phyloP scores from a whole-genome alignment of 441 rosid genomes.

The Erodium trifolium region DNA sequence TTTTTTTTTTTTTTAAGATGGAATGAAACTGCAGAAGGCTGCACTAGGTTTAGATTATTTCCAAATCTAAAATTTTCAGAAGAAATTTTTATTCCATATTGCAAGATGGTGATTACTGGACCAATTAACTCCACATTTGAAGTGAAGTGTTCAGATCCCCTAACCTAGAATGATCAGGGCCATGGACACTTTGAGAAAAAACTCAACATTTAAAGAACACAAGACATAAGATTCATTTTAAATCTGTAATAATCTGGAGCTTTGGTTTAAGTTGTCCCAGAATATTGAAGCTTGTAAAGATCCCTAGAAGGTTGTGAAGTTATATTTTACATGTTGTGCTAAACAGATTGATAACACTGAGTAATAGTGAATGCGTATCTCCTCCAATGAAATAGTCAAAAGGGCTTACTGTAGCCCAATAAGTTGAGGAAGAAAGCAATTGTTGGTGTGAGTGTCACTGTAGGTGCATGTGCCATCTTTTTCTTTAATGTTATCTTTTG shows the following conservation, averaged over 20 bases:
- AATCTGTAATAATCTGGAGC: neutral
- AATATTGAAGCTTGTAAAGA: neutral
- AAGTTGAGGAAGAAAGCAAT: neutral
- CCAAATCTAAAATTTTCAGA: too few species aligned
- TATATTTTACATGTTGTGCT: neutral
- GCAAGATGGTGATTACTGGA: too few species aligned
- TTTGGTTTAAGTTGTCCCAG: neutral
- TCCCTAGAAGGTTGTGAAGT: neutral
- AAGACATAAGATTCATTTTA: neutral
- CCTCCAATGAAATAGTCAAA: neutral
- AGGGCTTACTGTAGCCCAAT: constrained; percentile 3
- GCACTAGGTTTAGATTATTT: too few species aligned
- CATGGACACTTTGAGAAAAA: neutral
- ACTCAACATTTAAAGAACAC: neutral
- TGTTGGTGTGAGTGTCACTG: neutral
- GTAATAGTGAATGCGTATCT: constrained; percentile 1
- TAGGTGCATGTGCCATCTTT: neutral
- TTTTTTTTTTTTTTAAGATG: too few species aligned
- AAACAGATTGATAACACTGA: neutral
- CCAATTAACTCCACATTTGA: too few species aligned
- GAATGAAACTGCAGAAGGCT: too few species aligned
- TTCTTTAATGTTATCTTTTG: neutral
- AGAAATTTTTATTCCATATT: too few species aligned
- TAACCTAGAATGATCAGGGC: too few species aligned
- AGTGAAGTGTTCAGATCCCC: too few species aligned